Conservation (phyloP, 1,139 yeast genomes). For the Kluyveromyces marxianus region DNA sequence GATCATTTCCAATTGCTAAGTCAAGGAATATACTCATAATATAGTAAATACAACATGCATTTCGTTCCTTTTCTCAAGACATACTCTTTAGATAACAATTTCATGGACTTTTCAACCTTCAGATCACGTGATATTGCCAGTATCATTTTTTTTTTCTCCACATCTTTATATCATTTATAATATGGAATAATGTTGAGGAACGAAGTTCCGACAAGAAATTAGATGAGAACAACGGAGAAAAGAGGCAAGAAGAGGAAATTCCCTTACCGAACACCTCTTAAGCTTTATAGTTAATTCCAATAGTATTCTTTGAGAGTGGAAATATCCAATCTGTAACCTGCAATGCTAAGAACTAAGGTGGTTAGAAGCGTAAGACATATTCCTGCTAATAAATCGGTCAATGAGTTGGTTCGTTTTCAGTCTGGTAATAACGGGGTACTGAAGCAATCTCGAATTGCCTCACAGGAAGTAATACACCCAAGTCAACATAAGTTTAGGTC, state of each 20-base stretch:
- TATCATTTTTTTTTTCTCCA: no score
- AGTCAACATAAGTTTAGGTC: not conserved
- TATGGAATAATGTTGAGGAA: not conserved
- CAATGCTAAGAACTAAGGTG: not conserved
- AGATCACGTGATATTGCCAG: no score
- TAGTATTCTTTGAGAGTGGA: not conserved
- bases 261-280: no score
- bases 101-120: no score
- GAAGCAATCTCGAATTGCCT: not conserved
- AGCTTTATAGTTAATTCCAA: no score
- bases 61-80: no score
- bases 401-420: conserved; percentile 1
- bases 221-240: no score
- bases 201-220: not conserved
- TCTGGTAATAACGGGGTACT: not conserved
- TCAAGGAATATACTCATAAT: conserved; percentile 77
- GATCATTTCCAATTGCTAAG: conserved; percentile 92
- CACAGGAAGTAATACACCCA: conserved; percentile 4
- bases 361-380: not conserved
- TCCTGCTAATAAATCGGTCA: not conserved
- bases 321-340: no score
- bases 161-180: not conserved
- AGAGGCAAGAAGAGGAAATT: no score
- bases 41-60: not conserved
- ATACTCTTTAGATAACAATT: no score